Evolutionary conservation across 2,329 filamentous ascomycete species (phyloP), one percentile per base, ranked within the genome.

Genomic region (Emericellopsis cladophorae): DNA sequence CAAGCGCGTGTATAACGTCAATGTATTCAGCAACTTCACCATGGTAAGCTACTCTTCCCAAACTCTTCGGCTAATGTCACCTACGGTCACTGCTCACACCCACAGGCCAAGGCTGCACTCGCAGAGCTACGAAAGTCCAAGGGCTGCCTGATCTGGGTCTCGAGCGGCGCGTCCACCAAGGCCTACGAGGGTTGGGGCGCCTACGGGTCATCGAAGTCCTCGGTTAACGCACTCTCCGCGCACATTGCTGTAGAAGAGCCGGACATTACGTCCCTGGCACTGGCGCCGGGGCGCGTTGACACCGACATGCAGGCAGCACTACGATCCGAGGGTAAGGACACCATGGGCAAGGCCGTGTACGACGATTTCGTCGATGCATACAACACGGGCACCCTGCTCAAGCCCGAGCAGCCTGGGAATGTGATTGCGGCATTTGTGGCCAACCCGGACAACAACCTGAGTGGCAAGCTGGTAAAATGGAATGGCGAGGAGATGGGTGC

Each of bases 281-380:
- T 95, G 29, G 70, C 80, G 4, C 89, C 89, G 0, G 89, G 89
- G 3, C 77, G 84, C 36, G 82, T 93, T 7, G 84, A 95, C 54
- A 95, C 89, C 0, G 81, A 81, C 40, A 95, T 95, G 89, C 89
- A 95, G 58, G 71, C 71, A n/a, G 74, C 83, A 43, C 74, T 98
- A 43, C 70, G 92, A 39, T 79, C 88, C 37, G 56, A 62, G 4
- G 73, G 69, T 35, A 58, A 61, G 31, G 54, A 56, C 2, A 59
- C 57, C 41, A 79, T 79, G 74, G 53, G 66, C 39, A 56, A 66
- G 41, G 55, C 62, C 7, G 73, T 78, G 43, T 82, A 92, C 57
- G 67, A 72, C 7, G 67, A 64, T 23, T 96, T 96, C 51, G 67
- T 76, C 11, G 67, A 74, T 1, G 70, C 84, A 14, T 81, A 88